A percentile compares a stretch with the other conserved stretches of the same genome.
These are phyloP conservation scores for Phalaenopsis equestris DNA, from an alignment of 106 monocot species.

Conservation along the genomic window DNA sequence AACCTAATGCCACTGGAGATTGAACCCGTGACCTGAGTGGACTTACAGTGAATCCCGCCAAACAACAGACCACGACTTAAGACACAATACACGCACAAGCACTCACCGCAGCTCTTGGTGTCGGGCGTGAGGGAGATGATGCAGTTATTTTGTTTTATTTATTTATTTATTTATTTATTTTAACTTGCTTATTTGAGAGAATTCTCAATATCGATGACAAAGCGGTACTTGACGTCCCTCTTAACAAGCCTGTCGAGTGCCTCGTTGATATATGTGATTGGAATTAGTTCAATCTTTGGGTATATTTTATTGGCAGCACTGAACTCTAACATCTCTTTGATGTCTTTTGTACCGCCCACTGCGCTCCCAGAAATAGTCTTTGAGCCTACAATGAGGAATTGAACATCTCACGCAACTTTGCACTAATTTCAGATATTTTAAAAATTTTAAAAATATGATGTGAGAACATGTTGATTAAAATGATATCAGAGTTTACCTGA, in stretches of 20 bases:
- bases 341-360: conserved; percentile 58
- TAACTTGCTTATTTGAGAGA: conserved; percentile 30
- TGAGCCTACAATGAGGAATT: conserved; percentile 22
- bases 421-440: neutral
- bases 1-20: no score
- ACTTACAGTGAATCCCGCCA: no score
- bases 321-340: conserved; percentile 74
- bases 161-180: no score
- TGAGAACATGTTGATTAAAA: no score
- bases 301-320: conserved; percentile 73
- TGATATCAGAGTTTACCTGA: no score
- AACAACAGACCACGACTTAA: no score
- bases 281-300: conserved; percentile 75
- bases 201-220: conserved; percentile 76
- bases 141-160: no score
- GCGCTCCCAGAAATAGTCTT: conserved; percentile 50
- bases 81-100: no score
- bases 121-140: no score
- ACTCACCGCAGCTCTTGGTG: no score
- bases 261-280: conserved; percentile 64
- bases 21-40: no score
- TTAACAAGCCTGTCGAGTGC: conserved; percentile 65
- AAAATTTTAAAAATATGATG: neutral
- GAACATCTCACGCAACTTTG: neutral
- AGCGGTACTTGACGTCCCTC: conserved; percentile 69